Base-by-base conservation (phyloP, 345 rosid genomes). In the Eucalyptus cloeziana region DNA sequence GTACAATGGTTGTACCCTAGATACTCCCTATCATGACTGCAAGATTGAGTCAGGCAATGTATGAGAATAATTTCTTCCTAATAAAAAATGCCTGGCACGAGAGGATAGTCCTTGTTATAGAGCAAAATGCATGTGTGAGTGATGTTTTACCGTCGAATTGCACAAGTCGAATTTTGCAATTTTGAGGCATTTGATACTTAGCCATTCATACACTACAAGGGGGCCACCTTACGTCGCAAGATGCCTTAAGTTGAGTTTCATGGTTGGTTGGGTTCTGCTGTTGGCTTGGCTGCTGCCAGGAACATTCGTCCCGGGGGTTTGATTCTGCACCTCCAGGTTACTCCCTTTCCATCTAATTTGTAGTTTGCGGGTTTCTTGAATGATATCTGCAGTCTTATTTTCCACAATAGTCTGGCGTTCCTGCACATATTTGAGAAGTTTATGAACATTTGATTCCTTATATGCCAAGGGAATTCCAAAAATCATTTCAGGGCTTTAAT, bases 211-310 rank as follows among this genome's bases (percentile, higher is more conserved):
- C 93, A 89, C 94, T 90, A 90, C 94, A 90, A 64, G 90, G 91
- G 93, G 91, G 95, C 93, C 95, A 94, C 95, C 98, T 97, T 92
- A 98, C 98, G 90, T 98, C 99, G 91, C 98, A 99, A 87, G 99
- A 97, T 88, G 99, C 99, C 96, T 98, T 98, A 93, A 98, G 95
- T 88, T 96, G 99, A 76, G 92, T 95, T 86, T 97, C 99, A 56
- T 92, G 98, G 92, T 94, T 91, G 92, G 92, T 91, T 88, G 90
- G 95, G 88, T 86, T 89, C 85, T 87, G 92, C 21, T 90, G 92
- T 62, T 87, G 93, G 80, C 62, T 49, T 87, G 92, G 86, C 88
- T 92, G 95, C 80, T 94, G 94, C 95, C 94, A 92, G 86, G 97
- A 88, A 89, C 93, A 89, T 87, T 95, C 43, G 87, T 89, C 24